A percentile compares a stretch with the other conserved stretches of the same genome.
These are phyloP conservation scores for Hura crepitans DNA, from an alignment of 441 rosid genomes.

Conservation along the genomic window DNA sequence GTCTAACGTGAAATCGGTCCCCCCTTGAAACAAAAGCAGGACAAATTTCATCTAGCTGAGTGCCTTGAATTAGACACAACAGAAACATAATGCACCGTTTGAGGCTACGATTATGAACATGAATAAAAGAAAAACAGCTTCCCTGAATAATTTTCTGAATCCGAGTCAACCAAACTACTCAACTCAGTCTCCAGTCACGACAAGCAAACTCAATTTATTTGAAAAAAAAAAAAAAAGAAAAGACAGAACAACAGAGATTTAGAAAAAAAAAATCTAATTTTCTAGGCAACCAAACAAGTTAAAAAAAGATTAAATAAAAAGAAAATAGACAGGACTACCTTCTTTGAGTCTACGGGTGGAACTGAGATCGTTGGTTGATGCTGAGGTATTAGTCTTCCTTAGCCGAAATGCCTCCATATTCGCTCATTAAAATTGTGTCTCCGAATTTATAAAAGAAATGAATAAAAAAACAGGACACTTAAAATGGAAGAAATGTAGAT, in stretches of 20 bases:
- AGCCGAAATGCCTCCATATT: slow-evolving; percentile 48
- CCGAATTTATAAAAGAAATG: not conserved
- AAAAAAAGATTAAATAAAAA: not conserved
- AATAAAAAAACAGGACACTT: not conserved
- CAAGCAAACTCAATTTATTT: too few relatives aligned
- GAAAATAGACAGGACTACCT: slow-evolving; percentile 32
- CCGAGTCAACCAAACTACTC: not conserved
- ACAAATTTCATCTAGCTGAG: slow-evolving; percentile 13
- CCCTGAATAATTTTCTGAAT: not conserved
- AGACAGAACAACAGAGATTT: too few relatives aligned
- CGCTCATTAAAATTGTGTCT: slow-evolving; percentile 23
- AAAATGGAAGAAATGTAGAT: slow-evolving; percentile 34
- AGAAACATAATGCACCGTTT: slow-evolving; percentile 13
- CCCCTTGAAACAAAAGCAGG: not conserved
- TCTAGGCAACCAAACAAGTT: slow-evolving; percentile 24
- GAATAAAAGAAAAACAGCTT: not conserved
- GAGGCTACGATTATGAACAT: slow-evolving; percentile 20
- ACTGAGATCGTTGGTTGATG: slow-evolving; percentile 23
- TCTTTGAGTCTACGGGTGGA: slow-evolving; percentile 30
- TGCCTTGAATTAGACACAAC: not conserved
- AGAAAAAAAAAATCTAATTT: slow-evolving; percentile 14
- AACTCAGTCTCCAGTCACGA: not conserved
- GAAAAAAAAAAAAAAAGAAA: not conserved
- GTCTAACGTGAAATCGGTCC: not conserved
- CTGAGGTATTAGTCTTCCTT: slow-evolving; percentile 28